Evolutionary conservation across 1,284 basidiomycete species (phyloP), one percentile per base, ranked within the genome.

Genomic region (Leccinum subspadiceum): DNA sequence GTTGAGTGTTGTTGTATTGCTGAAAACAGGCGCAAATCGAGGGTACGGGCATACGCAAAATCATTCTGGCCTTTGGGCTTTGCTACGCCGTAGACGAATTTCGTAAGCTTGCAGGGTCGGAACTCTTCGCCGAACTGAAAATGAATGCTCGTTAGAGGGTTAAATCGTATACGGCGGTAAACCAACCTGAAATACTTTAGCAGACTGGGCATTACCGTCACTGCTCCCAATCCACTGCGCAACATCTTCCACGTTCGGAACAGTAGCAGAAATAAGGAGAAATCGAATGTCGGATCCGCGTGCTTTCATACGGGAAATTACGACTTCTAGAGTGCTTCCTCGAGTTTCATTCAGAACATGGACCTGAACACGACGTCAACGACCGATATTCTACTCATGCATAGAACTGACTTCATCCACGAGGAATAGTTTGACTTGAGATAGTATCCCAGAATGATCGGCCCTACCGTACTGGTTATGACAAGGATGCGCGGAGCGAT

Each of bases 211-310:
- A 22, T 67, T 69, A 33, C 68, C 66, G 33, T 56, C 52, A 31
- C 39, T 46, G 33, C 76, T 77, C n/a, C 90, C 89, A 54, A 98
- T 87, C 96, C 96, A 98, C 52, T 78, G 74, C 0, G 94, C 94
- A 26, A 99, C 86, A 68, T 99, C 96, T 44, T 85, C 79, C 56
- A 96, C 90, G 67, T 99, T 99, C 0, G 96, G 96, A 9, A 94
- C 90, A 0, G 96, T 98, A 1, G 96, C 96, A 0, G 94, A 96
- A 29, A 98, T 85, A 5, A 96, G 84, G 29, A 98, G 77, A 69
- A 98, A 93, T 5, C 96, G 86, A 20, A 93, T 85, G 1, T 77
- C 75, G 1, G 79, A 77, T n/a, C 84, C 86, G 4, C 85, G 84
- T 3, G 85, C 77, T 73, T 90, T 94, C 92, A 97, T 96, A n/a